Conservation (phyloP, 176 grass and related monocot genomes). For the Avena insularis region DNA sequence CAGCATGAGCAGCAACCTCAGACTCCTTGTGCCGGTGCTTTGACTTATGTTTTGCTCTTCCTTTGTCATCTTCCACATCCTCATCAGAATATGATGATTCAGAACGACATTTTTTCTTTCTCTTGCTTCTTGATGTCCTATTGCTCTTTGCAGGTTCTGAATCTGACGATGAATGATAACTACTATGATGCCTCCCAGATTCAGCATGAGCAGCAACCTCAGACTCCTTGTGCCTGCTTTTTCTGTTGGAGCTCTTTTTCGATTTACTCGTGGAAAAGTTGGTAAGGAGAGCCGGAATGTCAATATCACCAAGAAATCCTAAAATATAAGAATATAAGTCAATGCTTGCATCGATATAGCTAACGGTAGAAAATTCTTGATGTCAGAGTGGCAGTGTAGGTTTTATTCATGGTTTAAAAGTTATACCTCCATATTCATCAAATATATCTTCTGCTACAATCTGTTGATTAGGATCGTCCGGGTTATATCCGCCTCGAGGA, state of each 20-base stretch:
- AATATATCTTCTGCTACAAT: constrained; percentile 97
- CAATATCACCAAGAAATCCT: constrained; percentile 80
- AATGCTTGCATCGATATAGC: constrained; percentile 23
- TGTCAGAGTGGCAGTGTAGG: background rate
- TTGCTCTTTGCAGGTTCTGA: constrained; percentile 52
- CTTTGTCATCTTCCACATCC: constrained; percentile 51
- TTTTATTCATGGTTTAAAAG: constrained; percentile 1
- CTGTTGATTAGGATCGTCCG: constrained; percentile 96
- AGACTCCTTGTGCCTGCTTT: constrained; percentile 52
- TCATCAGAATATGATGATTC: constrained; percentile 53
- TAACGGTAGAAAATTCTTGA: background rate
- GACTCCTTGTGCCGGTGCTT: background rate
- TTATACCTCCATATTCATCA: constrained; percentile 98
- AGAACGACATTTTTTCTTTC: constrained; percentile 53
- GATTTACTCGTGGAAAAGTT: constrained; percentile 71
- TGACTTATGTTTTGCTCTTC: constrained; percentile 48
- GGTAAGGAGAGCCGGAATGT: constrained; percentile 78
- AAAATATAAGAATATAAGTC: constrained; percentile 31
- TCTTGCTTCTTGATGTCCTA: constrained; percentile 59
- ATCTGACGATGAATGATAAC: constrained; percentile 33
- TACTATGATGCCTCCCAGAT: constrained; percentile 38
- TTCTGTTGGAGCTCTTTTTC: constrained; percentile 70
- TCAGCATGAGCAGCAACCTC: constrained; percentile 28
- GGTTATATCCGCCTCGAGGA: constrained; percentile 84
- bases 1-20: constrained; percentile 24